phyloP scores from a whole-genome alignment of 2,329 filamentous ascomycete genomes.

The Beauveria rudraprayagi region DNA sequence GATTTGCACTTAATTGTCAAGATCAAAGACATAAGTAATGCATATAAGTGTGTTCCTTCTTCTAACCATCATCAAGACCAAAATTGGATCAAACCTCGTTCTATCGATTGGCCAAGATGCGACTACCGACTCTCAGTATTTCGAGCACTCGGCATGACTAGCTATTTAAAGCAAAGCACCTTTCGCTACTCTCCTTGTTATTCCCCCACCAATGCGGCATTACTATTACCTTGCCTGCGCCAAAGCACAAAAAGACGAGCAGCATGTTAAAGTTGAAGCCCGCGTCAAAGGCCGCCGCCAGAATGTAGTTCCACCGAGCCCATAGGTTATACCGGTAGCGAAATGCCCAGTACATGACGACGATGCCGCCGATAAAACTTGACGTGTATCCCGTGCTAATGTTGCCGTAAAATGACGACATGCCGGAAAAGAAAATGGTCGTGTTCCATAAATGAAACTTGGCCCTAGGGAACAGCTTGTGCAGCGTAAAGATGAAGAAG shows the following conservation, averaged over 20 bases:
- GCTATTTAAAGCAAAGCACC: constrained; percentile 42
- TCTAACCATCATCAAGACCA: no score
- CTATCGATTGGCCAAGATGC: not conserved
- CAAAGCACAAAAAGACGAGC: constrained; percentile 52
- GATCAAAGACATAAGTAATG: no score
- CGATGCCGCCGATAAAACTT: constrained; percentile 49
- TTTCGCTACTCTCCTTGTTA: constrained; percentile 43
- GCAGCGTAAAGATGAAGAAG: constrained; percentile 39
- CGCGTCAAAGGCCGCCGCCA: constrained; percentile 54
- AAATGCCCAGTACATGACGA: constrained; percentile 53
- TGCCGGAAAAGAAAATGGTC: constrained; percentile 52
- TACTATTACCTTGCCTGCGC: constrained; percentile 44
- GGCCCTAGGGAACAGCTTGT: constrained; percentile 42
- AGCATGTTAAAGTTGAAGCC: constrained; percentile 56
- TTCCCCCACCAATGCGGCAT: constrained; percentile 63
- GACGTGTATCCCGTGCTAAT: constrained; percentile 51
- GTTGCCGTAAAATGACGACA: constrained; percentile 52
- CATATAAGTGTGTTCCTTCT: no score
- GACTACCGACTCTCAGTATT: not conserved
- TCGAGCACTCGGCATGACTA: not conserved
- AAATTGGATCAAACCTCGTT: not conserved
- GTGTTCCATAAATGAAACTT: constrained; percentile 52
- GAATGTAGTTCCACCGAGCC: constrained; percentile 53
- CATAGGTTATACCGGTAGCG: constrained; percentile 47
- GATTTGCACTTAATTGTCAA: no score